Percentiles rank a stretch among this genome's conserved stretches.
phyloP scores from a whole-genome alignment of 495 filamentous ascomycete genomes.

The Evernia prunastri region DNA sequence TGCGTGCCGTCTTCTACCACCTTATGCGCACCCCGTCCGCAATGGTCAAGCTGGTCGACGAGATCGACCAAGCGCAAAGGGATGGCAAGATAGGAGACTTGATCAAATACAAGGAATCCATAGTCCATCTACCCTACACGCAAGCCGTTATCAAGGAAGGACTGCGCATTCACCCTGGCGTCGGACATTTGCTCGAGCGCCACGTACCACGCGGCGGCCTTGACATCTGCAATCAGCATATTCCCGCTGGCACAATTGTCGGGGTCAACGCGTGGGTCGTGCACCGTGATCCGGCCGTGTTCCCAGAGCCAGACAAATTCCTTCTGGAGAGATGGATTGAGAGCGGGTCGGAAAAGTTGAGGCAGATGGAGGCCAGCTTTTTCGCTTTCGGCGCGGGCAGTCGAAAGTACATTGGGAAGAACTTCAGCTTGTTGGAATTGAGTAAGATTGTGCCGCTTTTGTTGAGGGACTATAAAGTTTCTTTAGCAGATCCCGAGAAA shows the following conservation, averaged over 20 bases:
- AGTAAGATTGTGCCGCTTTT: conserved; percentile 46
- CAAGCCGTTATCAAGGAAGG: conserved; percentile 61
- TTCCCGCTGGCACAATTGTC: conserved; percentile 56
- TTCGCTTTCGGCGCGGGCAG: conserved; percentile 57
- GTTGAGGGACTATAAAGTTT: conserved; percentile 50
- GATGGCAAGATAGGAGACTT: conserved; percentile 43
- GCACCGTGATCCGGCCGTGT: conserved; percentile 50
- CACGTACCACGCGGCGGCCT: conserved; percentile 34
- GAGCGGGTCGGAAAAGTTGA: conserved; percentile 36
- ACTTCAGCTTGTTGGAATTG: conserved; percentile 48
- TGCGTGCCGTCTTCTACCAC: conserved; percentile 56
- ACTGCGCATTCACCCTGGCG: conserved; percentile 55
- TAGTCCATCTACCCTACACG: conserved; percentile 52
- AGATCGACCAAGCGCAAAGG: conserved; percentile 36
- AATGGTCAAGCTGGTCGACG: conserved; percentile 34
- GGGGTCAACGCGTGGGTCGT: conserved; percentile 57
- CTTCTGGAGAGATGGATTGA: conserved; percentile 55
- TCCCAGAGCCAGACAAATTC: conserved; percentile 49
- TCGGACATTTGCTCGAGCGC: conserved; percentile 49
- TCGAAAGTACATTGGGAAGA: conserved; percentile 57
- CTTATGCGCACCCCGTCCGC: conserved; percentile 46
- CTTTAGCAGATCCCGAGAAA: conserved; percentile 1
- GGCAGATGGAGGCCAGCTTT: conserved; percentile 52
- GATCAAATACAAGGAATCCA: conserved; percentile 39
- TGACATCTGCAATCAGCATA: conserved; percentile 34